A percentile compares a stretch with the other conserved stretches of the same genome.
Evolutionary conservation across 2,329 filamentous ascomycete genomes (phyloP).

Genomic region (Clarireedia hainanense): DNA sequence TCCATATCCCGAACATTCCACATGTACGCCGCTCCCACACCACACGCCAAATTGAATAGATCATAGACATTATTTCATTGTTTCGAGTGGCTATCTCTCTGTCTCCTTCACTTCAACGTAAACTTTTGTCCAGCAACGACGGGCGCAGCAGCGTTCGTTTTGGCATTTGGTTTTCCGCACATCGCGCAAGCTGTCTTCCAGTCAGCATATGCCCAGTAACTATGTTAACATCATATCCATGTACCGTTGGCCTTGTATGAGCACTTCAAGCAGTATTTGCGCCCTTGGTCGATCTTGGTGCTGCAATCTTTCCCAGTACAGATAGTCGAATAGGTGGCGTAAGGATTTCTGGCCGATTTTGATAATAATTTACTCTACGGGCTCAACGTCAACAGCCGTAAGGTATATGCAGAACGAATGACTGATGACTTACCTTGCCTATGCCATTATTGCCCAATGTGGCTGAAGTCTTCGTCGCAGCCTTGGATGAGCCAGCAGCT

Average conservation of each 20-base stretch:
- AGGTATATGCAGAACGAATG: neutral
- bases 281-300: slow-evolving; percentile 54
- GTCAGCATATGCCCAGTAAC: neutral
- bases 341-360: slow-evolving; percentile 58
- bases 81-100: neutral
- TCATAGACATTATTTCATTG: neutral
- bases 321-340: slow-evolving; percentile 49
- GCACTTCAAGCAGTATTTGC: slow-evolving; percentile 53
- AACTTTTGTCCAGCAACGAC: slow-evolving; percentile 54
- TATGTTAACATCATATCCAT: slow-evolving; percentile 17
- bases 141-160: slow-evolving; percentile 42
- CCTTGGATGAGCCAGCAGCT: slow-evolving; percentile 32
- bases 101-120: slow-evolving; percentile 42
- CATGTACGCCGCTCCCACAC: too few relatives aligned
- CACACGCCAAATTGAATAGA: neutral
- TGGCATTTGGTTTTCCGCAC: slow-evolving; percentile 53
- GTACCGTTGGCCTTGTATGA: slow-evolving; percentile 54
- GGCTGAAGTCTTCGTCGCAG: slow-evolving; percentile 39
- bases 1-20: too few relatives aligned
- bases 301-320: slow-evolving; percentile 53
- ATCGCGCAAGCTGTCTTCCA: slow-evolving; percentile 46
- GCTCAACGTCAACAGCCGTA: neutral
- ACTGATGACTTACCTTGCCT: slow-evolving; percentile 41
- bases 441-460: slow-evolving; percentile 51
- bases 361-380: slow-evolving; percentile 56